Evolutionary conservation across 768 basidiomycete genomes (phyloP), one percentile per base, ranked within the genome.

Genomic region (Serendipita sp.): DNA sequence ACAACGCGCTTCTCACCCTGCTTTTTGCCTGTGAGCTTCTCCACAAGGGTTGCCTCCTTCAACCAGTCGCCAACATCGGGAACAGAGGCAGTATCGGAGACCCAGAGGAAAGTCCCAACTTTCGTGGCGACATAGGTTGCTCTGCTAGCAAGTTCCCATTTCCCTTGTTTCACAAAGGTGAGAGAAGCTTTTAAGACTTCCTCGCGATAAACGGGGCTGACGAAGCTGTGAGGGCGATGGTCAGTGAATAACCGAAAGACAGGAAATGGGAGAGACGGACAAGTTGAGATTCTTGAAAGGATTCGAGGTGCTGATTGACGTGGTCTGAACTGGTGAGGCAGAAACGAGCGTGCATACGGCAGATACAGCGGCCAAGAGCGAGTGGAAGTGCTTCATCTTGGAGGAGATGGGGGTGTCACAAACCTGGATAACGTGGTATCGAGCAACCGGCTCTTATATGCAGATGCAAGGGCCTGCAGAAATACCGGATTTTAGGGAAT

Each of bases 51-150:
- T 7, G 45, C 53, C 31, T 58, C 53, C 24, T 58, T 62, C 41
- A 62, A 22, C 62, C 31, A 31, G 28, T 26, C 24, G 16, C 7
- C 20, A 26, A 62, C 56, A 5, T 45, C n/a, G 7, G 61, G 20
- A 13, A 65, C 62, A 4, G 44, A 28, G 45, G 64, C n/a, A 33
- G 63, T 43, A 41, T 56, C 44, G 14, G 60, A 43, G 51, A 65
- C 51, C 64, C 64, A 65, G 24, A 63, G 62, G 62, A 65, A 65
- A 30, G 64, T 63, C 11, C 53, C 31, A 31, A 58, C 31, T 31
- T 58, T 58, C n/a, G 53, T 31, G 30, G 53, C 53, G 22, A 58
- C 53, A 11, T 26, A 28, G 24, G 3, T 28, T 9, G 53, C 53
- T n/a, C 31, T 22, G 22, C 31, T 58, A 9, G 53, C 22, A n/a